Evolutionary conservation across 805 yeast genomes (phyloP), one percentile per base, ranked within the genome.

Genomic region (Metschnikowia cerradonensis): DNA sequence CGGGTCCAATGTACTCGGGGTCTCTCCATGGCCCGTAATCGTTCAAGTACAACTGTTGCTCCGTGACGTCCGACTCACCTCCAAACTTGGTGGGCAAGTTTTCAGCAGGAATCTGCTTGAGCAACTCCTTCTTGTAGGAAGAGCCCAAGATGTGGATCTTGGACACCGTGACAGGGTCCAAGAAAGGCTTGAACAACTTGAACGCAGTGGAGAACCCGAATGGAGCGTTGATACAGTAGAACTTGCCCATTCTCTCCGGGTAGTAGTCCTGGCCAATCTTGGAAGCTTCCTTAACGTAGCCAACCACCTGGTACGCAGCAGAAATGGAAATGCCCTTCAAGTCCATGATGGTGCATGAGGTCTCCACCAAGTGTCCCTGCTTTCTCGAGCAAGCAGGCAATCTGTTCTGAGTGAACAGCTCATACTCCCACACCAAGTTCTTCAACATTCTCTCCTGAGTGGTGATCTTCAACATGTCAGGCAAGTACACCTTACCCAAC

Each of bases 1-100:
- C 98, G 52, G 96, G 96, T 13, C 97, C 98, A 66, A 90, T 85
- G 71, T 64, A 92, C 71, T 86, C 62, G 32, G 84, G 75, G 55
- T 92, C 94, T 79, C 97, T 88, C 99, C 99, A 94, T 57, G 99
- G 99, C 59, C 99, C 99, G 58, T 86, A 76, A 67, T 94, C 98
- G 37, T 94, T 82, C 63, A 94, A 75, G 69, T 84, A 88, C 58
- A 94, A 79, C 23, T 96, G 96, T 62, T 90, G 88, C 43, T 82
- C 87, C 8, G 79, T 77, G 45, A 82, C 88, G 41, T 75, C 68
- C 33, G 94, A 84, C 56, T 65, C 64, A 59, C 99, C 99, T 55
- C 99, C 99, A 63, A 88, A 92, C 73, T 89, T 90, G 44, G 61
- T 76, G 41, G 99, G 99, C 65, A 94, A 80, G 77, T 92, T 92